phyloP scores from a whole-genome alignment of 345 rosid species.

The Conringia planisiliqua region DNA sequence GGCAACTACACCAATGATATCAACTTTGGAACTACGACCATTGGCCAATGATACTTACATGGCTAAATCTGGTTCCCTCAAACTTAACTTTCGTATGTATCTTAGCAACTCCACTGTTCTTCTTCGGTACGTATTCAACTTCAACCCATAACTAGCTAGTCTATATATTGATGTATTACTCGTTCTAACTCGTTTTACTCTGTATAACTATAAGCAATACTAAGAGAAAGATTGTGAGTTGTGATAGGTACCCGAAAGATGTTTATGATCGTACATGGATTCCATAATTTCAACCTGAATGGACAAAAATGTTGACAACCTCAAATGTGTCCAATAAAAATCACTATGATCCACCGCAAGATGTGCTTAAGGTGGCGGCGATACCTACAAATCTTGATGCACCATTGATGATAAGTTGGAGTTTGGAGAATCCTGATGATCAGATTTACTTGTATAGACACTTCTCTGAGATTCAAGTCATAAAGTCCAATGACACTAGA shows the following conservation, averaged over 20 bases:
- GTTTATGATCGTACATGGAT: constrained; percentile 34
- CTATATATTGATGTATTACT: neutral
- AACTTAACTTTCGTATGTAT: neutral
- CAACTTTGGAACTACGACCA: constrained; percentile 21
- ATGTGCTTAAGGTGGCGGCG: constrained; percentile 33
- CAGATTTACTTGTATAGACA: constrained; percentile 14
- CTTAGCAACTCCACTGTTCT: constrained; percentile 2
- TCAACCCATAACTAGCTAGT: neutral
- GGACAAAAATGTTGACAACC: constrained; percentile 14
- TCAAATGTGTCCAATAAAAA: constrained; percentile 8
- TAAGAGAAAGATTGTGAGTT: neutral
- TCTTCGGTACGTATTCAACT: constrained; percentile 13
- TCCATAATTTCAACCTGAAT: constrained; percentile 9
- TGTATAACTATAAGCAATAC: neutral
- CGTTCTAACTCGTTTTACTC: neutral
- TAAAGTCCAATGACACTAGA: constrained; percentile 17
- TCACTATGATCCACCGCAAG: constrained; percentile 27
- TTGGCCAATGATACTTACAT: constrained; percentile 12
- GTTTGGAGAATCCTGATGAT: constrained; percentile 17
- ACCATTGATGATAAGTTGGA: neutral
- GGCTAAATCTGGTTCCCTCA: constrained; percentile 31
- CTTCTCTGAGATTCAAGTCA: constrained; percentile 18
- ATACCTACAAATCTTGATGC: constrained; percentile 21
- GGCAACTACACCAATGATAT: constrained; percentile 26
- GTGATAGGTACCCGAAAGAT: constrained; percentile 29